Evolutionary conservation across 345 rosid genomes (phyloP).

Genomic region (Corchorus olitorius): DNA sequence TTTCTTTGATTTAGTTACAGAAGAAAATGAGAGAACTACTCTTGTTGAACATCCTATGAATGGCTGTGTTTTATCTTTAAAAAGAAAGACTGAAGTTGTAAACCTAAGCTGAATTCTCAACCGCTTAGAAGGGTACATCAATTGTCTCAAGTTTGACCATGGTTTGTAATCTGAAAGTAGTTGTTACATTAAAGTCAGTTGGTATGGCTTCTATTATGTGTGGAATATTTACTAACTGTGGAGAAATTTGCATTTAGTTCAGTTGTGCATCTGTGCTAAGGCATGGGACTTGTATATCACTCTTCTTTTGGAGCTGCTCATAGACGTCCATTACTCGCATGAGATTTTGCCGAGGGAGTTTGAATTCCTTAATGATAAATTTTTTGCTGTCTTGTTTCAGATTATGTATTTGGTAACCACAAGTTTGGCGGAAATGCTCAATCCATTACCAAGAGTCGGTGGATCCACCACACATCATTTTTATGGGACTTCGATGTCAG

Average conservation of each 20-base stretch:
- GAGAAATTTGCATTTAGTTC: not conserved
- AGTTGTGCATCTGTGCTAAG: not conserved
- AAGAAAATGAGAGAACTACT: not conserved
- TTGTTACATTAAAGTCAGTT: not conserved
- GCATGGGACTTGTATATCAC: not conserved
- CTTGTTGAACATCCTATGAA: not conserved
- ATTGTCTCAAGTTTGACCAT: not conserved
- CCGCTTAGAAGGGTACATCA: not conserved
- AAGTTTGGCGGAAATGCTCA: constrained; percentile 96
- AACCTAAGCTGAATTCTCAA: not conserved
- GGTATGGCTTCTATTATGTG: not conserved
- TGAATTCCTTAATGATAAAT: not conserved
- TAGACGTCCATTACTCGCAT: not conserved
- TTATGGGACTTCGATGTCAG: constrained; percentile 68
- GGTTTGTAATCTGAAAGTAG: not conserved
- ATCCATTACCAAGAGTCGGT: constrained; percentile 67
- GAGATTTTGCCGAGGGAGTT: not conserved
- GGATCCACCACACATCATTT: constrained; percentile 92
- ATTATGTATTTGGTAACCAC: constrained; percentile 75
- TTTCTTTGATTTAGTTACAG: not conserved
- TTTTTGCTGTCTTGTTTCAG: constrained; percentile 36
- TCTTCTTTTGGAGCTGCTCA: not conserved
- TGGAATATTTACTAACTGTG: not conserved
- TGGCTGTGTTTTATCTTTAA: constrained; percentile 7
- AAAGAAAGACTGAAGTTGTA: not conserved